Percentiles rank a stretch among this genome's conserved stretches.
These are phyloP conservation scores for Panaeolus papilionaceus DNA, from an alignment of 768 basidiomycete genomes.

Conservation along the genomic window DNA sequence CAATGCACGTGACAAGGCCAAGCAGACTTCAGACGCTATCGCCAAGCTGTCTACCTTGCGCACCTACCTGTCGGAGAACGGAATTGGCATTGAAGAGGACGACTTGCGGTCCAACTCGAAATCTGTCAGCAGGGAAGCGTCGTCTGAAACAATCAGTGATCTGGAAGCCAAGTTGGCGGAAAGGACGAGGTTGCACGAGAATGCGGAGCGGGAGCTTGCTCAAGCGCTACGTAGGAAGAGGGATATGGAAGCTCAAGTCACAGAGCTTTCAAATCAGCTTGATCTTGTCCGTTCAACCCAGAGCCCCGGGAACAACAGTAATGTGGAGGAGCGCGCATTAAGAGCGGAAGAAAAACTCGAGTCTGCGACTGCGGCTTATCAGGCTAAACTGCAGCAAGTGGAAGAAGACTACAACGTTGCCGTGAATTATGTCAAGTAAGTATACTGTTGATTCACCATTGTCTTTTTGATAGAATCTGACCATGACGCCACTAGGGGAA, in stretches of 20 bases:
- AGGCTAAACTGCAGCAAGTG: conserved; percentile 83
- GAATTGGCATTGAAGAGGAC: conserved; percentile 79
- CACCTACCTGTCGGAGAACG: conserved; percentile 88
- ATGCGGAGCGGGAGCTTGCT: conserved; percentile 77
- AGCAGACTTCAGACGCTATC: conserved; percentile 71
- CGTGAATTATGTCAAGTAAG: conserved; percentile 96
- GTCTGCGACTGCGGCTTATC: conserved; percentile 80
- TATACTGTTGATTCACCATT: conserved; percentile 29
- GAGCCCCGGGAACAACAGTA: conserved; percentile 48
- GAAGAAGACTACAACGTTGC: conserved; percentile 97
- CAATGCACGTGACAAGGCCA: conserved; percentile 65
- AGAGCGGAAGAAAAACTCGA: conserved; percentile 82
- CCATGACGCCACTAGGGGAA: conserved; percentile 63
- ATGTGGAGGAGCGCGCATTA: conserved; percentile 47
- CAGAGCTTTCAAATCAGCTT: conserved; percentile 67
- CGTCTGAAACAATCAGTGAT: conserved; percentile 61
- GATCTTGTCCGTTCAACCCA: conserved; percentile 67
- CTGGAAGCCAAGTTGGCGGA: conserved; percentile 83
- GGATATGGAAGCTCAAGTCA: conserved; percentile 76
- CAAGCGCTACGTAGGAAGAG: conserved; percentile 68
- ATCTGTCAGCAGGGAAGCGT: conserved; percentile 39
- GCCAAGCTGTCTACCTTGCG: conserved; percentile 82
- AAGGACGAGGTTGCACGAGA: conserved; percentile 72
- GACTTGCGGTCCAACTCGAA: conserved; percentile 55
- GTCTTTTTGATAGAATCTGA: conserved; percentile 20